phyloP scores from a whole-genome alignment of 2,329 filamentous ascomycete genomes.

The Clathrospora elynae region DNA sequence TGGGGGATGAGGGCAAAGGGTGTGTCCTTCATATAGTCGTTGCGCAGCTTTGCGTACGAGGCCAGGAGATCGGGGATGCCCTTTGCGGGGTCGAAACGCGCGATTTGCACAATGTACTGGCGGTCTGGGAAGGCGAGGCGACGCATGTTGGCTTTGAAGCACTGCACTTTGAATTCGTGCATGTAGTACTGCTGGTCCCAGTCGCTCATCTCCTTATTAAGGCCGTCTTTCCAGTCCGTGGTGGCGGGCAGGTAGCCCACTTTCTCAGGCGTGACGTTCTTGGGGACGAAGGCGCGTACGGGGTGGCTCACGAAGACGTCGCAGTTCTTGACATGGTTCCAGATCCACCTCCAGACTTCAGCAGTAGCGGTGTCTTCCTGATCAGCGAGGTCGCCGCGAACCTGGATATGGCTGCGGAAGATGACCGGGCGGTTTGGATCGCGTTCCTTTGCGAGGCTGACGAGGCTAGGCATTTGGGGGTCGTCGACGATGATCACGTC shows the following conservation, averaged over 20 bases:
- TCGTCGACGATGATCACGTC: slow-evolving; percentile 81
- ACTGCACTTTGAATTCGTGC: slow-evolving; percentile 70
- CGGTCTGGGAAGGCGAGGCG: slow-evolving; percentile 63
- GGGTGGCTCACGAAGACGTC: slow-evolving; percentile 85
- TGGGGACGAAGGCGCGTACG: slow-evolving; percentile 74
- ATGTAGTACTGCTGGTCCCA: slow-evolving; percentile 77
- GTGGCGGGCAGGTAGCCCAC: slow-evolving; percentile 79
- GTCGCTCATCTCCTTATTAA: slow-evolving; percentile 74
- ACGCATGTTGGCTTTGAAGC: slow-evolving; percentile 64
- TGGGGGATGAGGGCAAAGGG: slow-evolving; percentile 64
- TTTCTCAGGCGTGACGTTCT: slow-evolving; percentile 66
- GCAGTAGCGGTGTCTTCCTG: slow-evolving; percentile 68
- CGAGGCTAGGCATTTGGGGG: slow-evolving; percentile 81
- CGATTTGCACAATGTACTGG: slow-evolving; percentile 79
- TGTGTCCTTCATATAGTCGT: slow-evolving; percentile 60
- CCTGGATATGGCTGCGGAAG: slow-evolving; percentile 83
- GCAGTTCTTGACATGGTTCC: slow-evolving; percentile 70
- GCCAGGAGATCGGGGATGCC: slow-evolving; percentile 79
- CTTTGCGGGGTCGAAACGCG: slow-evolving; percentile 83
- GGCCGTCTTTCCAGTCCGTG: slow-evolving; percentile 81
- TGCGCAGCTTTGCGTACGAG: slow-evolving; percentile 74
- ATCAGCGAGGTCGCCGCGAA: slow-evolving; percentile 73
- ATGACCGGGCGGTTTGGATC: slow-evolving; percentile 77
- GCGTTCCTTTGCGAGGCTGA: slow-evolving; percentile 72
- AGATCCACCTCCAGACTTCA: slow-evolving; percentile 77